phyloP scores from a whole-genome alignment of 305 asterid genomes.

The Fraxinus dipetala region DNA sequence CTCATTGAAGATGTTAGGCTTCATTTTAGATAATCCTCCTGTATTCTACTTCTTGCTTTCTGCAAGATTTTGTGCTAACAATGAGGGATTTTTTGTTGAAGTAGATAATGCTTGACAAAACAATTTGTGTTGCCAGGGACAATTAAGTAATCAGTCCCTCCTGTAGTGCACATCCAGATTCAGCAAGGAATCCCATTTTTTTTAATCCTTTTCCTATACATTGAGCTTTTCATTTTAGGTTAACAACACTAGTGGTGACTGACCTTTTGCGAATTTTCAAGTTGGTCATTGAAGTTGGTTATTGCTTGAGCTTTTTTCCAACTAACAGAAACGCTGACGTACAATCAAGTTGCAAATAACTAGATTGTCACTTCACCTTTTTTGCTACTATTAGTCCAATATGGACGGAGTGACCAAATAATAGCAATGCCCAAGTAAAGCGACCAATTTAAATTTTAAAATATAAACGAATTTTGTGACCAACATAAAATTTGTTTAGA shows the following conservation, averaged over 20 bases:
- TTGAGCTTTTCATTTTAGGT: not conserved
- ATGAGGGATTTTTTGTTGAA: not conserved
- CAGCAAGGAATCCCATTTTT: not conserved
- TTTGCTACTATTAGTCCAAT: not conserved
- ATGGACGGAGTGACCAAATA: not conserved
- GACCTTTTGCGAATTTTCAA: not conserved
- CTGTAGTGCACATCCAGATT: not conserved
- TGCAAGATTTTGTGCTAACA: not conserved
- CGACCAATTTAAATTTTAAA: not conserved
- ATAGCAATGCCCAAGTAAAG: not conserved
- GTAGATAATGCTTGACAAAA: not conserved
- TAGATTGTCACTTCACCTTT: not conserved
- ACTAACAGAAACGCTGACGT: not conserved
- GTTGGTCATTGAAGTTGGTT: not conserved
- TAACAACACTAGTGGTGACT: not conserved
- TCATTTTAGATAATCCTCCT: not conserved
- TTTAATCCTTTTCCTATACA: not conserved
- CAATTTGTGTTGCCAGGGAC: not conserved
- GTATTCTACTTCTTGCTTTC: not conserved
- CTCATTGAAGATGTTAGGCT: slow-evolving; percentile 3
- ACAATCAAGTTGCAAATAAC: not conserved
- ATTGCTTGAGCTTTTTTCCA: not conserved
- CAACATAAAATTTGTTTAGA: not conserved
- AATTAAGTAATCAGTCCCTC: not conserved
- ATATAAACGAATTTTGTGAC: not conserved